A percentile compares a stretch with the other conserved stretches of the same genome.
phyloP scores from a whole-genome alignment of 345 rosid genomes.

The Eucalyptus tenuipes region DNA sequence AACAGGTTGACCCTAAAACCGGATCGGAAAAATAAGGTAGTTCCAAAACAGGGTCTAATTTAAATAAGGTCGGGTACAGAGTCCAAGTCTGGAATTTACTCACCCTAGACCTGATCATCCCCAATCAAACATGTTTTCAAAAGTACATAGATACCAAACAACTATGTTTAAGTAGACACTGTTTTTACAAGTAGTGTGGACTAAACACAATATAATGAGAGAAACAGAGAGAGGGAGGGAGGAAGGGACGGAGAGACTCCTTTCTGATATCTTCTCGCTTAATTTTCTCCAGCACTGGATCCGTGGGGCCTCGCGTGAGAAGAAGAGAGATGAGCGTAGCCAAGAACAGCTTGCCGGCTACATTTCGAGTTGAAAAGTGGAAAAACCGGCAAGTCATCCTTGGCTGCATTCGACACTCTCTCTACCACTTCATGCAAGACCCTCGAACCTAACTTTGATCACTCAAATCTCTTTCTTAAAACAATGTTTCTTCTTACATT shows the following conservation, averaged over 20 bases:
- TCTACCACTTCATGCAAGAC: constrained; percentile 11
- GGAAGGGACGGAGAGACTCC: background rate
- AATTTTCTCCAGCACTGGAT: background rate
- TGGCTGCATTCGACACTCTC: constrained; percentile 40
- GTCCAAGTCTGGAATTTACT: too few species aligned
- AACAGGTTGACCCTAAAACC: fast-evolving
- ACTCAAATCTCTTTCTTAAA: background rate
- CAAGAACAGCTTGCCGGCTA: constrained; percentile 42
- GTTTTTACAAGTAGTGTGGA: background rate
- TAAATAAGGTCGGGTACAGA: fast-evolving
- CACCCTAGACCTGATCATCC: too few species aligned
- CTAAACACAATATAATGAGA: background rate
- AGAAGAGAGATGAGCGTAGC: constrained; percentile 37
- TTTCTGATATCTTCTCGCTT: background rate
- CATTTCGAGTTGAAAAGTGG: background rate
- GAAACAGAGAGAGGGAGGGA: background rate
- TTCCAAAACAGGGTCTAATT: too few species aligned
- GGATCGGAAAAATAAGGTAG: fast-evolving
- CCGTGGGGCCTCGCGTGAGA: constrained; percentile 16
- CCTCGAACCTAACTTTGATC: background rate
- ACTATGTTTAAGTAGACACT: background rate
- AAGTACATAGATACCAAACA: background rate
- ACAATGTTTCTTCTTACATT: background rate
- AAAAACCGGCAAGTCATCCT: constrained; percentile 43
- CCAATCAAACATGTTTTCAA: background rate